phyloP scores from a whole-genome alignment of 371 early-diverging fungal genomes.

The Phascolomyces articulosus region DNA sequence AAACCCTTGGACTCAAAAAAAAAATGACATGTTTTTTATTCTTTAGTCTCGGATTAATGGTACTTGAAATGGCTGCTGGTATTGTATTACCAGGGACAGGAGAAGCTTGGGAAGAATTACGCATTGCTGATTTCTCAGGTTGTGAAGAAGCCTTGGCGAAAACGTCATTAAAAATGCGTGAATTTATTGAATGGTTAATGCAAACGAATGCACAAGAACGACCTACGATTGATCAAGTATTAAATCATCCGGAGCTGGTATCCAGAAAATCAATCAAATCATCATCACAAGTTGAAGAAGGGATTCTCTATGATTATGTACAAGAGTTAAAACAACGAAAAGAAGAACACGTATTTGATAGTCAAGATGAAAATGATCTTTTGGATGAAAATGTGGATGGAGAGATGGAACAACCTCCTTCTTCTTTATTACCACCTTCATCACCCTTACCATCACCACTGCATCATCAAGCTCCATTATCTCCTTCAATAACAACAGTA shows the following conservation, averaged over 20 bases:
- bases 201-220: conserved; percentile 9
- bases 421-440: too few relatives aligned
- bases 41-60: conserved; percentile 84
- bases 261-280: background rate
- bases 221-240: conserved; percentile 19
- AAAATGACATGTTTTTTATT: background rate
- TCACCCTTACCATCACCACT: too few relatives aligned
- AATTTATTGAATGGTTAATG: conserved; percentile 16
- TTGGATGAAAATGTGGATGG: too few relatives aligned
- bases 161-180: conserved; percentile 13
- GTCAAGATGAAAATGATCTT: too few relatives aligned
- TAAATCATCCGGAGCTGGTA: conserved; percentile 5
- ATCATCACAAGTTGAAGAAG: background rate
- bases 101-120: conserved; percentile 81
- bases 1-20: too few relatives aligned
- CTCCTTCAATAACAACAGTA: too few relatives aligned
- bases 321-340: background rate
- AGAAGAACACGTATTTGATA: background rate
- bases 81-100: conserved; percentile 87
- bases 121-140: conserved; percentile 74
- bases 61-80: conserved; percentile 86
- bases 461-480: too few relatives aligned
- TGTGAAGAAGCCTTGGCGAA: conserved; percentile 16
- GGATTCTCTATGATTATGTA: conserved; percentile 11
- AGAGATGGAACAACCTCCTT: too few relatives aligned